A percentile compares a stretch with the other conserved stretches of the same genome.
Conservation (phyloP, 768 basidiomycete genomes). For the Serendipita vermifera region DNA sequence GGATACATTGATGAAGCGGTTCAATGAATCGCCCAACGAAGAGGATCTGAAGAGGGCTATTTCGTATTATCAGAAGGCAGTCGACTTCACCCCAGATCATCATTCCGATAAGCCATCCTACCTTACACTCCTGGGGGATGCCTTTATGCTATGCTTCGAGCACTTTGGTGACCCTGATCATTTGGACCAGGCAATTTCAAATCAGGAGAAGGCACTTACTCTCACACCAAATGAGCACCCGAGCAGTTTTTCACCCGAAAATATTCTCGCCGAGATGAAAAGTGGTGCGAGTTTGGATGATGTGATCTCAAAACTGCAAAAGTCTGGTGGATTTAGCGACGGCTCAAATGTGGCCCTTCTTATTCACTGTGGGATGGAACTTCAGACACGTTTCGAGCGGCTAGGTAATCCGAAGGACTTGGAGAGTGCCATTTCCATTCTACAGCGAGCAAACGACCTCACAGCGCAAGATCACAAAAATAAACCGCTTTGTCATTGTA, state of each 20-base stretch:
- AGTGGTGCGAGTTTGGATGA: too few species aligned
- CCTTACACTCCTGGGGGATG: background rate
- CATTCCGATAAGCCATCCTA: background rate
- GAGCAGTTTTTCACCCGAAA: too few species aligned
- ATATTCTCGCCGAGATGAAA: too few species aligned
- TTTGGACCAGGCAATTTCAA: slow-evolving; percentile 19
- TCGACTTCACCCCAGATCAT: background rate
- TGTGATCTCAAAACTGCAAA: too few species aligned
- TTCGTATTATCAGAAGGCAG: background rate
- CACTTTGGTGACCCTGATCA: slow-evolving; percentile 18
- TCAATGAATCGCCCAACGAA: background rate
- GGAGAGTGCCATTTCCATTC: background rate
- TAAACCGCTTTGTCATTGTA: slow-evolving; percentile 5
- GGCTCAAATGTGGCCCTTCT: too few species aligned
- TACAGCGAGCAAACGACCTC: slow-evolving; percentile 6
- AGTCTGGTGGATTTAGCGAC: too few species aligned
- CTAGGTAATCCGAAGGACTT: slow-evolving; percentile 9
- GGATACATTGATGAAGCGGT: background rate
- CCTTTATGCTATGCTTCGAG: slow-evolving; percentile 17
- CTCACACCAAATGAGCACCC: slow-evolving; percentile 13
- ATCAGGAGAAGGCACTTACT: slow-evolving; percentile 13
- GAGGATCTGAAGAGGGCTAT: background rate
- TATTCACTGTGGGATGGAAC: slow-evolving; percentile 6
- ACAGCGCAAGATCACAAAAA: slow-evolving; percentile 12
- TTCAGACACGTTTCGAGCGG: slow-evolving; percentile 12